A percentile compares a stretch with the other conserved stretches of the same genome.
Conservation (phyloP, 2,329 filamentous ascomycete genomes). For the Monosporascus sp. region DNA sequence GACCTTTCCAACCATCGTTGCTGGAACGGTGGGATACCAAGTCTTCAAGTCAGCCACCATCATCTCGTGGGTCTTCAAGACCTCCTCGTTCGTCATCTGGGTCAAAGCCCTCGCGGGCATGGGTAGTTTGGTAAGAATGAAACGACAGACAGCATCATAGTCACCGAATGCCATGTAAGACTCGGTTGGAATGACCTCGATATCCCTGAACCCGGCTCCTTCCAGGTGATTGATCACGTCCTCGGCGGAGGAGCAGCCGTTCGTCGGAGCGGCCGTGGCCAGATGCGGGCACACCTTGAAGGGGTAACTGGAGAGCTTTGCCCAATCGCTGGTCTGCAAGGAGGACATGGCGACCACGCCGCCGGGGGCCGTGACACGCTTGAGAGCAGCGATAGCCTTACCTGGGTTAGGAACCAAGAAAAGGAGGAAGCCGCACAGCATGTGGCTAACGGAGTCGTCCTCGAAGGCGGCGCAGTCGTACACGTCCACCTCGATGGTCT, state of each 20-base stretch:
- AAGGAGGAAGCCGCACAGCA: conserved; percentile 7
- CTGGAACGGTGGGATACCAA: conserved; percentile 10
- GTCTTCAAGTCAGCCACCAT: conserved; percentile 10
- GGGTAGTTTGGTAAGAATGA: conserved; percentile 9
- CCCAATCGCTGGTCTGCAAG: conserved; percentile 6
- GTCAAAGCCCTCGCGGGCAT: conserved; percentile 5
- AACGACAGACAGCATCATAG: conserved; percentile 7
- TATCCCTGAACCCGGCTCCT: conserved; percentile 4
- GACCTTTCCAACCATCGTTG: conserved; percentile 9
- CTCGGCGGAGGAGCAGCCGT: conserved; percentile 5
- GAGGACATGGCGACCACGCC: conserved; percentile 10
- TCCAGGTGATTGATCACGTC: conserved; percentile 3
- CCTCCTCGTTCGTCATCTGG: conserved; percentile 11
- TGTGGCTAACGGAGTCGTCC: conserved; percentile 8
- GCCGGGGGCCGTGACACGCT: conserved; percentile 4
- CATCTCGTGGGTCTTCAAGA: conserved; percentile 4
- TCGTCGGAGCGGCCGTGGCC: not conserved
- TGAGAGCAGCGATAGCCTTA: conserved; percentile 6
- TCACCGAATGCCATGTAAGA: conserved; percentile 6
- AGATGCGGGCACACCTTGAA: conserved; percentile 7
- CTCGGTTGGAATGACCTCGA: conserved; percentile 5
- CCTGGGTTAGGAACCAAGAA: conserved; percentile 8
- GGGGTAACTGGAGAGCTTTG: conserved; percentile 7
- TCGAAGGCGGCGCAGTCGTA: conserved; percentile 6
- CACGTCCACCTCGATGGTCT: conserved; percentile 2